Base-by-base conservation (phyloP, 305 asterid genomes). In the Fraxinus floribunda region DNA sequence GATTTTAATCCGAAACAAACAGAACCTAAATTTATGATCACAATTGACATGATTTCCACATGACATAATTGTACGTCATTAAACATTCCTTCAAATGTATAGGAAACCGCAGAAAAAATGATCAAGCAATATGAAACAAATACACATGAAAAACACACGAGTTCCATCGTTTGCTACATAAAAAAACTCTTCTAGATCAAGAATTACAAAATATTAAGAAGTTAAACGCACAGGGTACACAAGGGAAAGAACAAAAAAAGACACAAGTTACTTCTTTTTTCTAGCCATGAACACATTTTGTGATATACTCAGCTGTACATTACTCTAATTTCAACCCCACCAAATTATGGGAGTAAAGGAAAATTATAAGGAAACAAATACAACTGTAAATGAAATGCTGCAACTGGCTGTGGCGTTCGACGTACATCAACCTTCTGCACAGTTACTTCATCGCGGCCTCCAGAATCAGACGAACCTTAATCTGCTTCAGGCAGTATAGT, bases 251-350 rank as follows among this genome's bases (percentile, higher is more conserved):
- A 18, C 44, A 77, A 16, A 16, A 52, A 46, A 46, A 41, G 44
- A 15, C 38, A 78, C 3, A 75, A 70, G 34, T 52, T 2, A 80
- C 15, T 57, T 81, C 32, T 41, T 80, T 88, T 73, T 72, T 44
- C 86, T 84, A 77, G 81, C 57, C 79, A 88, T 83, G 86, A 80
- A 84, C 83, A 83, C 89, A 88, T 41, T 86, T 73, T 81, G 20
- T 84, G 79, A 85, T 87, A 89, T 86, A 84, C 86, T 89, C 91
- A 87, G 81, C 92, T 93, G 90, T 91, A 91, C 97, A 91, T 85
- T 85, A 89, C 89, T 88, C 89, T 86, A 85, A 78, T 77, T 82
- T 82, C 84, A 82, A 80, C 41, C 80, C 68, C 80, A 77, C 72
- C 84, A 76, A 82, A 75, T 22, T 81, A 77, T 68, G 9, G 78